Conservation (phyloP, 805 yeast genomes). For the Suhomyces sp. region DNA sequence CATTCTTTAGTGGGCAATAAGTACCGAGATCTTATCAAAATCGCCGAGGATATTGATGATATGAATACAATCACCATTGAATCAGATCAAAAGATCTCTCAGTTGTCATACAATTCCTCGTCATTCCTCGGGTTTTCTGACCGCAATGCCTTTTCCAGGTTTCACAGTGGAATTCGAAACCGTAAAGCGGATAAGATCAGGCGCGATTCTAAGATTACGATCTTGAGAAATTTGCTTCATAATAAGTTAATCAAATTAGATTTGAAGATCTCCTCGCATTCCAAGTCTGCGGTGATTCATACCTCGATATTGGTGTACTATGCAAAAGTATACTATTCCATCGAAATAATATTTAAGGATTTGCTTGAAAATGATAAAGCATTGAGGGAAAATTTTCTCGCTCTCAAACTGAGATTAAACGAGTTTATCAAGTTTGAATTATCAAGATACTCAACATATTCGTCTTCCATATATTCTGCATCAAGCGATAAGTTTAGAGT, state of each 20-base stretch:
- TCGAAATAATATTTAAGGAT: slow-evolving; percentile 24
- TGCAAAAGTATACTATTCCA: slow-evolving; percentile 35
- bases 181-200: slow-evolving; percentile 19
- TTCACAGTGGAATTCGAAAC: slow-evolving; percentile 19
- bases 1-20: slow-evolving; percentile 40
- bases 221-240: slow-evolving; percentile 29
- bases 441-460: slow-evolving; percentile 19
- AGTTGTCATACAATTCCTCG: slow-evolving; percentile 32
- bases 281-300: slow-evolving; percentile 17
- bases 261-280: slow-evolving; percentile 19
- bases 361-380: slow-evolving; percentile 13
- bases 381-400: slow-evolving; percentile 14
- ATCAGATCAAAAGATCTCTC: slow-evolving; percentile 26
- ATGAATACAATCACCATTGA: slow-evolving; percentile 25
- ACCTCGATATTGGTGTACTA: slow-evolving; percentile 29
- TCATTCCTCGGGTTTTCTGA: slow-evolving; percentile 27
- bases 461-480: slow-evolving; percentile 15
- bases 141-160: slow-evolving; percentile 16
- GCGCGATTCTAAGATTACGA: slow-evolving; percentile 19
- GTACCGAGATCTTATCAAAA: slow-evolving; percentile 42
- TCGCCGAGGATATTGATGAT: slow-evolving; percentile 42
- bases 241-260: slow-evolving; percentile 31
- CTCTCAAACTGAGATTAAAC: slow-evolving; percentile 24
- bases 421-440: slow-evolving; percentile 26
- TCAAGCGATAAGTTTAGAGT: slow-evolving; percentile 18